A percentile compares a stretch with the other conserved stretches of the same genome.
Evolutionary conservation across 805 yeast genomes (phyloP).

Genomic region (Yarrowia sp.): DNA sequence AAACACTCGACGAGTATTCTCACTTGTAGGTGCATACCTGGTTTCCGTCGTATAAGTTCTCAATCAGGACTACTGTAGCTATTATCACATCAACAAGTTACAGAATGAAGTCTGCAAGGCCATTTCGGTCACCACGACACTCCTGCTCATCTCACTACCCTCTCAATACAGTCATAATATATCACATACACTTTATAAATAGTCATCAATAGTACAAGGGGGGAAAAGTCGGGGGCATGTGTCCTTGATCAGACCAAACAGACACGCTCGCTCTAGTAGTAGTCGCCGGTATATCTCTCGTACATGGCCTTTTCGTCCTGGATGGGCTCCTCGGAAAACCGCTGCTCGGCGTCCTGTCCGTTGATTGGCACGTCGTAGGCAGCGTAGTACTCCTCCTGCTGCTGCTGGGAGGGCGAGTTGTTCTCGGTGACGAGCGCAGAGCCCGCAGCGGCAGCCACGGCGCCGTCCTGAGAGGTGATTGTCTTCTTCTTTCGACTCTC

Average conservation of each 20-base stretch:
- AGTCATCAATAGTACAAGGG: conserved; percentile 37
- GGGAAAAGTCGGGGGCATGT: conserved; percentile 7
- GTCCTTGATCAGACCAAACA: neutral
- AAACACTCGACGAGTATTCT: too few relatives aligned
- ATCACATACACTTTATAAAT: conserved; percentile 39
- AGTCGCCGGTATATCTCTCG: conserved; percentile 36
- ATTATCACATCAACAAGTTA: too few relatives aligned
- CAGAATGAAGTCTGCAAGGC: too few relatives aligned
- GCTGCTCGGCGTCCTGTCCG: conserved; percentile 31
- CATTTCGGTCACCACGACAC: too few relatives aligned
- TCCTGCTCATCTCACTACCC: too few relatives aligned
- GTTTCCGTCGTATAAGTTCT: too few relatives aligned
- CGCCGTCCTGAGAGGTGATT: neutral
- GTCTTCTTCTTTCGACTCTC: conserved; percentile 33
- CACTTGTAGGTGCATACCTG: too few relatives aligned
- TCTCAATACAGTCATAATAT: conserved; percentile 28
- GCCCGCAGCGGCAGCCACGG: neutral
- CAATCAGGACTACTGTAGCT: too few relatives aligned
- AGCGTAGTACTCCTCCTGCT: conserved; percentile 28
- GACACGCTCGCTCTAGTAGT: conserved; percentile 3
- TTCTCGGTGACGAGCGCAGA: conserved; percentile 33
- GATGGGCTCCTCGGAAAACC: conserved; percentile 27
- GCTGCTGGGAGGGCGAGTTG: conserved; percentile 33
- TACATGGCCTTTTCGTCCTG: conserved; percentile 39
- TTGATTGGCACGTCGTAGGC: conserved; percentile 35